Percentiles rank a stretch among this genome's conserved stretches.
Conservation (phyloP, 768 basidiomycete species). For the Rhodotorula kratochvilovae region DNA sequence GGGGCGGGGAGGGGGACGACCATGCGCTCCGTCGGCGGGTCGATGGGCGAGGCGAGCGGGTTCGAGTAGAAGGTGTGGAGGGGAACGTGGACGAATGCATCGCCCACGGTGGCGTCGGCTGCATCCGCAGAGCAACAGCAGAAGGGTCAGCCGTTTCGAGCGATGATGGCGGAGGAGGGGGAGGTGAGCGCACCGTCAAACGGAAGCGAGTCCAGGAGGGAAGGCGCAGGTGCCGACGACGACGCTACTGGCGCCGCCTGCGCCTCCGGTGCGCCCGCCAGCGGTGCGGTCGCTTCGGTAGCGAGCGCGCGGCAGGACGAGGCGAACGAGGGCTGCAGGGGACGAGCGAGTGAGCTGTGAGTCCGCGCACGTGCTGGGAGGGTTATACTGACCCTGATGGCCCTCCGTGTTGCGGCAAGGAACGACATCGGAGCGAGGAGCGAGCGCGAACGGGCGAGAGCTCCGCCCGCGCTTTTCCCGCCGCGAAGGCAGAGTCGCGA, state of each 20-base stretch:
- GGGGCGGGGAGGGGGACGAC: slow-evolving; percentile 50
- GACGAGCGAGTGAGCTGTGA: not conserved
- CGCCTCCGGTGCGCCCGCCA: not conserved
- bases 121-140: not conserved
- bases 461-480: not conserved
- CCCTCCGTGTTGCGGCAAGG: slow-evolving; percentile 27
- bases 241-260: not conserved
- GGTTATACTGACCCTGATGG: slow-evolving; percentile 1
- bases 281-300: slow-evolving; percentile 5
- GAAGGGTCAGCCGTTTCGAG: not conserved
- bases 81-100: slow-evolving; percentile 39
- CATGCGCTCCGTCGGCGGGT: slow-evolving; percentile 16
- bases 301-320: slow-evolving; percentile 28
- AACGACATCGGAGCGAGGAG: slow-evolving; percentile 22
- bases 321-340: slow-evolving; percentile 23
- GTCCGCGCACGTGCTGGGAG: rapidly evolving
- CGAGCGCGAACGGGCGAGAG: too few species aligned
- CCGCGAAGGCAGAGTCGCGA: too few species aligned
- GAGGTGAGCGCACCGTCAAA: not conserved
- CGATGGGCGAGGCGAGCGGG: slow-evolving; percentile 5
- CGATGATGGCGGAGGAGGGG: too few species aligned
- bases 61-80: slow-evolving; percentile 37
- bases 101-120: slow-evolving; percentile 14
- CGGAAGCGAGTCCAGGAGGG: not conserved
- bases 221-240: not conserved